Base-by-base conservation (phyloP, 129 eudicot genomes). In the Saposhnikovia divaricata region DNA sequence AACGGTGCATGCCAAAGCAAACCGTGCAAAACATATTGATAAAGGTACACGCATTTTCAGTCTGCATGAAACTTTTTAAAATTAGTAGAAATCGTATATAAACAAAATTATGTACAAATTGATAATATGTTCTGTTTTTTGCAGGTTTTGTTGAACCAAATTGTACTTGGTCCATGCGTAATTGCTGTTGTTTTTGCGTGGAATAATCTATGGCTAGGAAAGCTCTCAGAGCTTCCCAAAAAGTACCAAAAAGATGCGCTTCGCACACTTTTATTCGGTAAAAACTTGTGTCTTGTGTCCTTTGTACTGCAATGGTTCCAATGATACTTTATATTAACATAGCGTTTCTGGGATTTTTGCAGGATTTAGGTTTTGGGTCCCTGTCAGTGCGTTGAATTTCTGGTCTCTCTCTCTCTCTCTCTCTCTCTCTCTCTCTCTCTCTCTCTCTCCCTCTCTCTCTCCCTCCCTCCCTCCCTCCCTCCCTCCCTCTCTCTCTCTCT, bases 351-450 rank as follows among this genome's bases (percentile, higher is more conserved):
- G 50, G 14, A 77, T 78, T 84, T 55, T 25, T 87, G 85, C 97
- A 94, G 98, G 98, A 66, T 90, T 91, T 76, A 85, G 96, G 87
- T 94, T 94, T 89, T 94, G 98, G 98, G 85, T 94, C 80, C 97
- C 98, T 44, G 97, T 92, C 80, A 90, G 96, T 84, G 81, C 83
- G 73, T 73, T 94, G 83, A 94, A 94, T 79, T 94, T 94, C 84
- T 86, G 97, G 98, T 94, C 89, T 77, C 57, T 80, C 79, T 66
- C 72, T 78, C 76, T 87, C 76, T 75, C 79, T 55, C 44, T 31
- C 61, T 38, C 61, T 50, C 39, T 53, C 18, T 5, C 61, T 70
- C 75, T 85, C 77, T 74, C 78, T 70, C 46, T 42, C 57, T 43
- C 57, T 75, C 44, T 73, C n/a, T n/a, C n/a, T n/a, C n/a, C n/a